phyloP scores from a whole-genome alignment of 2,329 filamentous ascomycete genomes.

The Pseudonectria buxi region DNA sequence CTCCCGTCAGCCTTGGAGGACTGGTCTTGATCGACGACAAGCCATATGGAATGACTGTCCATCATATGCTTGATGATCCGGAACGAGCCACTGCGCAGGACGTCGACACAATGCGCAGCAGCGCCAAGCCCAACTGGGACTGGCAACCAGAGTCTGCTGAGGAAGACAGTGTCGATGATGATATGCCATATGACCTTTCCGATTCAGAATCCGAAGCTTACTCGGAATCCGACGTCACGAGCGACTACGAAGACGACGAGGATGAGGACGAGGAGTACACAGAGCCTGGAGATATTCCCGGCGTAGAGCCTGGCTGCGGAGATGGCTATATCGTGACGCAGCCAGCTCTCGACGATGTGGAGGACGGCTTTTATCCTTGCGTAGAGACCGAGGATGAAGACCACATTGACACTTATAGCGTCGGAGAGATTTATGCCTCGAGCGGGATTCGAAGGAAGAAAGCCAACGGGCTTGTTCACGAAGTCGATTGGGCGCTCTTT shows the following conservation, averaged over 20 bases:
- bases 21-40: conserved; percentile 78
- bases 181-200: conserved; percentile 55
- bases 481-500: conserved; percentile 94
- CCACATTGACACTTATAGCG: conserved; percentile 70
- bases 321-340: conserved; percentile 81
- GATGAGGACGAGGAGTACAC: conserved; percentile 45
- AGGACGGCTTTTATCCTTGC: conserved; percentile 75
- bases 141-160: conserved; percentile 38
- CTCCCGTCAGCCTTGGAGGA: conserved; percentile 86
- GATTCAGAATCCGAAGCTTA: conserved; percentile 52
- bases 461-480: conserved; percentile 67
- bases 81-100: conserved; percentile 35
- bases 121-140: conserved; percentile 31
- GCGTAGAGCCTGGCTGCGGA: conserved; percentile 67
- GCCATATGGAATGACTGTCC: conserved; percentile 90
- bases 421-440: conserved; percentile 82
- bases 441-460: conserved; percentile 78
- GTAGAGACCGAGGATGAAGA: conserved; percentile 67
- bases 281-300: conserved; percentile 70
- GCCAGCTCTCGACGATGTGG: conserved; percentile 81
- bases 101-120: conserved; percentile 29
- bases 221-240: conserved; percentile 46
- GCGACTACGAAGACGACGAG: conserved; percentile 44
- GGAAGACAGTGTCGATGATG: conserved; percentile 42
- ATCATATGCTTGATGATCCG: conserved; percentile 84